Base-by-base conservation (phyloP, 2,329 filamentous ascomycete species). In the Daldinia sp. region DNA sequence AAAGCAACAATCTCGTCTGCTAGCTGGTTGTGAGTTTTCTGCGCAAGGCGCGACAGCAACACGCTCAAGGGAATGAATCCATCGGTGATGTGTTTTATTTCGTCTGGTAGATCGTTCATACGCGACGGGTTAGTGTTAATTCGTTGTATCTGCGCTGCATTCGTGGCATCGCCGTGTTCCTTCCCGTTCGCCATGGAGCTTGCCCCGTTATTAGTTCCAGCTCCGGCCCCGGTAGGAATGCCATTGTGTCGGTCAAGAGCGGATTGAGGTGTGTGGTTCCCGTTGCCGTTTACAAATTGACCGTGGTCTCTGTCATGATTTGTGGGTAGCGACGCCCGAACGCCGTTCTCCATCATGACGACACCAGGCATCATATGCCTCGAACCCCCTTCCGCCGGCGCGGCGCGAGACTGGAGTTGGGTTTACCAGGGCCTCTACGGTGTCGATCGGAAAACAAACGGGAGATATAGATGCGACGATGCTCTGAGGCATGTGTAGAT, bases 21-120 rank as follows among this genome's bases (percentile, higher is more conserved):
- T 29, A 98, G 82, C 56, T 90, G 87, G 74, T 92, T 92, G 77
- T 94, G 94, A 49, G 91, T 93, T 72, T 90, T 87, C 77, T 97
- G 93, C 30, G 92, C 90, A 34, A 95, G 85, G 69, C 95, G 88
- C 67, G 87, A 86, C 53, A 98, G 83, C 45, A 99, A 80, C 11
- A 85, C 85, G 3, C 89, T 88, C 17, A 98, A 83, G 3, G 92
- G 89, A 58, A 94, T 84, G 75, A 93, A 96, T 30, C 87, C 89
- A 59, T 89, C 81, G 0, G 89, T 89, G 61, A 96, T 90, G 73
- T 96, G 92, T 34, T 80, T 77, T 34, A 90, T 86, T 72, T 87
- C 85, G 60, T 85, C 82, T 9, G 87, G 86, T 1, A 88, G 76
- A 63, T 87, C 81, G 71, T 87, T 85, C 79, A 87, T 83, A 62